Evolutionary conservation across 2,329 filamentous ascomycete species (phyloP).

Genomic region (Fusarium cyanostomum): DNA sequence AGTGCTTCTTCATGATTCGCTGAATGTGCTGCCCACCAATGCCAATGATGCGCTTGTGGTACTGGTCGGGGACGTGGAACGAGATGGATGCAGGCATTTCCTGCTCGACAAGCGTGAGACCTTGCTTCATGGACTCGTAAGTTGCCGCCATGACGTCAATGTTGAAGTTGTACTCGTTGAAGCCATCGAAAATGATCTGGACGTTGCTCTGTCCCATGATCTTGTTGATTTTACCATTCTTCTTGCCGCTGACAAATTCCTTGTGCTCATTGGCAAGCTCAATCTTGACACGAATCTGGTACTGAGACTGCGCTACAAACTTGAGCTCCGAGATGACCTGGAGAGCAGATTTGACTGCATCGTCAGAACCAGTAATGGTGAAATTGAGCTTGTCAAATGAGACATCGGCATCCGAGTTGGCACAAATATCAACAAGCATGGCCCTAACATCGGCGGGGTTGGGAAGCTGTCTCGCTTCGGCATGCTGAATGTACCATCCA

Average conservation of each 20-base stretch:
- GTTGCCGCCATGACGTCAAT: constrained; percentile 94
- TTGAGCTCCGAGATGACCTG: constrained; percentile 91
- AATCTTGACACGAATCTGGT: constrained; percentile 97
- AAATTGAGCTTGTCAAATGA: constrained; percentile 95
- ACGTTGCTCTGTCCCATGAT: constrained; percentile 99
- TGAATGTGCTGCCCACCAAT: constrained; percentile 99
- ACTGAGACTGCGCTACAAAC: constrained; percentile 86
- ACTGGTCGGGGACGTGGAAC: constrained; percentile 98
- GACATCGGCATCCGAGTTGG: constrained; percentile 93
- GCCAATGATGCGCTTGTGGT: constrained; percentile 98
- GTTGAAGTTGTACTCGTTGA: constrained; percentile 99
- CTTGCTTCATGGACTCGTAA: constrained; percentile 94
- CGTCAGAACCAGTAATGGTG: constrained; percentile 93
- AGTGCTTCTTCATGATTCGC: constrained; percentile 99
- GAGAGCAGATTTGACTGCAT: constrained; percentile 94
- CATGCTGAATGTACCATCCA: constrained; percentile 91
- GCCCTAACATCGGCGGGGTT: constrained; percentile 78
- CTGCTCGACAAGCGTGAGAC: constrained; percentile 91
- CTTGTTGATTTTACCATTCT: constrained; percentile 99
- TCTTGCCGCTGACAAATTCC: constrained; percentile 99
- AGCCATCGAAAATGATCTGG: constrained; percentile 98
- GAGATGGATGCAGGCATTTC: constrained; percentile 99
- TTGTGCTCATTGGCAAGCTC: constrained; percentile 99
- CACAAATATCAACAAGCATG: constrained; percentile 96
- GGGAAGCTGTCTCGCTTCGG: constrained; percentile 70